phyloP scores from a whole-genome alignment of 805 yeast species.

The Metschnikowia drakensbergensis region DNA sequence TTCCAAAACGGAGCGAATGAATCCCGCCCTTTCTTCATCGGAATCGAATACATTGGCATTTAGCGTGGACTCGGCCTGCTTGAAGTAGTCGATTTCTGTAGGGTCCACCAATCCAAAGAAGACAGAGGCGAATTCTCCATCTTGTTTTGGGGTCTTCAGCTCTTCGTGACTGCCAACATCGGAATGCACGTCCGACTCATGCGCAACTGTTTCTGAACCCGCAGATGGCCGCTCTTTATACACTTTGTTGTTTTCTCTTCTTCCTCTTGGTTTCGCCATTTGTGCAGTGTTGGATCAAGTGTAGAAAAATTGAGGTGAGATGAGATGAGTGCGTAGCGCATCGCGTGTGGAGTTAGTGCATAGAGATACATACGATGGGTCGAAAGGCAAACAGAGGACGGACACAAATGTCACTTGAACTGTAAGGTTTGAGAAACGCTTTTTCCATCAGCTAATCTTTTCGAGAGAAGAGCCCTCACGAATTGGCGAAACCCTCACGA shows the following conservation, averaged over 20 bases:
- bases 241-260: constrained; percentile 36
- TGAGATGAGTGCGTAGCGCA: constrained; percentile 9
- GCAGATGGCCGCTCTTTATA: constrained; percentile 20
- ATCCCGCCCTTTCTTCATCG: constrained; percentile 68
- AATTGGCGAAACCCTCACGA: too few species aligned
- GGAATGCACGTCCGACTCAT: neutral
- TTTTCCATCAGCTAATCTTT: too few species aligned
- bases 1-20: constrained; percentile 73
- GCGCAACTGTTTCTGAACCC: constrained; percentile 3
- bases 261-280: constrained; percentile 37
- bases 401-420: too few species aligned
- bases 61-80: constrained; percentile 84
- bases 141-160: constrained; percentile 10
- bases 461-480: too few species aligned
- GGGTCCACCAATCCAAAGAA: constrained; percentile 88
- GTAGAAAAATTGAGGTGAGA: constrained; percentile 5
- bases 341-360: constrained; percentile 2
- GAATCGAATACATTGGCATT: constrained; percentile 74
- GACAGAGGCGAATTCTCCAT: constrained; percentile 27
- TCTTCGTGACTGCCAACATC: constrained; percentile 8
- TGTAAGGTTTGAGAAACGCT: too few species aligned
- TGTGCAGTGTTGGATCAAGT: neutral
- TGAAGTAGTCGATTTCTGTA: constrained; percentile 84
- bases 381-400: too few species aligned
- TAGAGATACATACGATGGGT: neutral